Percentiles rank a stretch among this genome's conserved stretches.
phyloP scores from a whole-genome alignment of 441 rosid species.

The Pelargonium cotyledonis region DNA sequence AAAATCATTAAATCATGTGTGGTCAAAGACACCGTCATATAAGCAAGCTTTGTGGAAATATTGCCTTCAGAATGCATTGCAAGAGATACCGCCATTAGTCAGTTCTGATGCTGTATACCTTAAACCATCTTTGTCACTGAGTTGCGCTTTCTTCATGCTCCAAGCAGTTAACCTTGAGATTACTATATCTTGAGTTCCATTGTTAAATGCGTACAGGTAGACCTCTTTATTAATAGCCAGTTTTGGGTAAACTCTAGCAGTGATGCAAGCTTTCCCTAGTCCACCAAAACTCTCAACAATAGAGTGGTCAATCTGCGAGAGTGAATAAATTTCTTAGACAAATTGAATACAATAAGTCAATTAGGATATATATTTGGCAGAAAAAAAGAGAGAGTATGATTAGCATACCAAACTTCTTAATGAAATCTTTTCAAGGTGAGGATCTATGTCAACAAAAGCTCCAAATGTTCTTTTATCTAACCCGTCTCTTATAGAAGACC shows the following conservation, averaged over 20 bases:
- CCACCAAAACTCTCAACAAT: conserved; percentile 5
- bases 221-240: conserved; percentile 2
- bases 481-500: background rate
- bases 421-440: background rate
- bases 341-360: background rate
- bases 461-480: conserved; percentile 8
- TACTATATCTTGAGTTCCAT: conserved; percentile 6
- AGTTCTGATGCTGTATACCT: conserved; percentile 4
- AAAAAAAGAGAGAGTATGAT: background rate
- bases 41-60: background rate
- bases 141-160: conserved; percentile 6
- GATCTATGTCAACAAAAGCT: conserved; percentile 2
- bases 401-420: conserved; percentile 3
- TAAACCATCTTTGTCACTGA: background rate
- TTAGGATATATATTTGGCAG: background rate
- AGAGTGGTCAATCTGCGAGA: conserved; percentile 12
- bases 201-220: conserved; percentile 1
- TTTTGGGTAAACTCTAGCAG: conserved; percentile 1
- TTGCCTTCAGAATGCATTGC: background rate
- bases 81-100: background rate
- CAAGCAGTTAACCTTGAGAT: background rate
- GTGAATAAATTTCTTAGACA: background rate
- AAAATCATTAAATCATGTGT: background rate
- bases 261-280: background rate
- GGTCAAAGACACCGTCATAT: background rate